Base-by-base conservation (phyloP, 2,329 filamentous ascomycete species). In the Neocatenulostroma microsporum region DNA sequence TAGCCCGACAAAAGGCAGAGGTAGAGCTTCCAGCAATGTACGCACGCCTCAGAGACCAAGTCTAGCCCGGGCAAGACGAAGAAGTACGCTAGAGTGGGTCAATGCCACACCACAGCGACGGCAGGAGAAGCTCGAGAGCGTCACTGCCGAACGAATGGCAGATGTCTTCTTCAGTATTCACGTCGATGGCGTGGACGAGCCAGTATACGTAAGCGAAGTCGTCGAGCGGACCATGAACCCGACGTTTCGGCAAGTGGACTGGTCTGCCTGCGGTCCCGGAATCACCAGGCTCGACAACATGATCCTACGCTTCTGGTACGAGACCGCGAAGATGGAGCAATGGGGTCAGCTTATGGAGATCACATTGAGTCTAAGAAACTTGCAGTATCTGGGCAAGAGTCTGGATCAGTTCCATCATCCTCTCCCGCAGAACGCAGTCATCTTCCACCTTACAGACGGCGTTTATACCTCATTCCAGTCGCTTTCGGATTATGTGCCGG, bases 161-260 rank as follows among this genome's bases (percentile, higher is more conserved):
- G 83, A 95, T 62, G 79, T 81, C 12, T 95, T 94, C 70, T 91
- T 94, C 60, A 84, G 85, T 3, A 57, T 95, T 34, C 88, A 95
- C 59, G 74, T 80, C 30, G 66, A 74, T 1, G 74, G 65, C 3
- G 62, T 77, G 34, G 55, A 62, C 49, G 80, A 85, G 12, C 87
- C 89, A 0, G 65, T 95, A n/a, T 95, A 95, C 58, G 76, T 94
- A 51, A 94, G 87, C 54, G 89, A 96, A 62, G 70, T 82, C 15
- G 74, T 80, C 19, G 74, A 82, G 49, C 78, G 78, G 53, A 79
- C 84, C n/a, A 87, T 86, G 60, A 95, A 95, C 58, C 91, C 91
- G 46, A 86, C 82, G 51, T 96, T 94, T 58, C 78, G 77, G 28
- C 82, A 84, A 57, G 93, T 95, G 57, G 82, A 93, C 44, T 71